A percentile compares a stretch with the other conserved stretches of the same genome.
These are phyloP conservation scores for Venturia effusa DNA, from an alignment of 2,329 filamentous ascomycete genomes.

Conservation along the genomic window DNA sequence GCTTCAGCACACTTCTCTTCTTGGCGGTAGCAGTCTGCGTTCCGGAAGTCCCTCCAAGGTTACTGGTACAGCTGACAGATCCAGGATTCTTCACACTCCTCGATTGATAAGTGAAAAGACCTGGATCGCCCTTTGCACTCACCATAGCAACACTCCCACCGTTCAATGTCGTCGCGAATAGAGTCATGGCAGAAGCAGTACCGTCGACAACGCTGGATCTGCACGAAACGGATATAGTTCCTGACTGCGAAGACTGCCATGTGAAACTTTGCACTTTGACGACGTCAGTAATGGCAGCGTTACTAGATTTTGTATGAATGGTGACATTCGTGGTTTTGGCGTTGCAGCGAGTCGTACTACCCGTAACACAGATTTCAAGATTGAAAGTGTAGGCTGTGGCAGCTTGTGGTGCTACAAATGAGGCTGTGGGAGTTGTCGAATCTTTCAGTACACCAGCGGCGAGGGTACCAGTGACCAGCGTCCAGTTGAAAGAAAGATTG, in stretches of 20 bases:
- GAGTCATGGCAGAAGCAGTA: background rate
- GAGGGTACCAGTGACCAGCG: background rate
- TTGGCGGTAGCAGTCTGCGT: background rate
- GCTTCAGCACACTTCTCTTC: no score
- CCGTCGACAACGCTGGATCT: background rate
- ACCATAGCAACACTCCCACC: background rate
- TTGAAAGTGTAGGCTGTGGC: background rate
- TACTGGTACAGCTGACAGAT: background rate
- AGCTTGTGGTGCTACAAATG: background rate
- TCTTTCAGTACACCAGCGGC: background rate
- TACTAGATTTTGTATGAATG: background rate
- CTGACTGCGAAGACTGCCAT: background rate
- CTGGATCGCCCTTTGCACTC: background rate
- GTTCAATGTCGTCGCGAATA: background rate
- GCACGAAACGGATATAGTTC: background rate
- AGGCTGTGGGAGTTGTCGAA: background rate
- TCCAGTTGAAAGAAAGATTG: slow-evolving; percentile 24
- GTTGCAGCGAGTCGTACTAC: background rate
- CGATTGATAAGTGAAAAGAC: background rate
- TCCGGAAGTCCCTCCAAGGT: background rate
- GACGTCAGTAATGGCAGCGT: background rate
- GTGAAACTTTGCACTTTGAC: background rate
- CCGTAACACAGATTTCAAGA: background rate
- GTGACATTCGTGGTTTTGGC: background rate
- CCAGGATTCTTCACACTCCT: background rate